These are phyloP conservation scores for Xylaria sp. DNA, from an alignment of 2,329 filamentous ascomycete genomes.

Conservation along the genomic window DNA sequence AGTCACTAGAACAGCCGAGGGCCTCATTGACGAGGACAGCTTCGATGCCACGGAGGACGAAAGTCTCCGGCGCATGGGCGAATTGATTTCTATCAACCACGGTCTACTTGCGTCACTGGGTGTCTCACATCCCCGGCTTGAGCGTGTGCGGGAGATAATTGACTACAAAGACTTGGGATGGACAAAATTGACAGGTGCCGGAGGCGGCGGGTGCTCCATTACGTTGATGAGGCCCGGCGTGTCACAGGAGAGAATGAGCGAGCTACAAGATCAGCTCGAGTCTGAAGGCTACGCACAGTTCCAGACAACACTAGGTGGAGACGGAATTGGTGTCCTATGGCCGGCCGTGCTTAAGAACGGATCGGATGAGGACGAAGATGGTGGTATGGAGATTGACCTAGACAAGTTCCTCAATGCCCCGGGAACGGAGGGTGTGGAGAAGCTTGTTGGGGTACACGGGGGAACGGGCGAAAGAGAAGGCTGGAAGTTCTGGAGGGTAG, in stretches of 20 bases:
- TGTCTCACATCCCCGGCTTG: slow-evolving; percentile 92
- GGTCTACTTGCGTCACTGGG: slow-evolving; percentile 90
- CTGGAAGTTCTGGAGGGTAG: slow-evolving; percentile 87
- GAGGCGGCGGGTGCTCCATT: slow-evolving; percentile 95
- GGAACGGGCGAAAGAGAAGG: slow-evolving; percentile 75
- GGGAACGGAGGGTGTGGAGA: slow-evolving; percentile 86
- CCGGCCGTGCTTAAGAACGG: slow-evolving; percentile 90
- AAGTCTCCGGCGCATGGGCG: slow-evolving; percentile 78
- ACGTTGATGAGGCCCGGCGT: slow-evolving; percentile 81
- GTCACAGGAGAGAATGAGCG: slow-evolving; percentile 63
- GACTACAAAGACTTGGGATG: slow-evolving; percentile 91
- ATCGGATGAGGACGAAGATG: slow-evolving; percentile 77
- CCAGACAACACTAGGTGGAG: slow-evolving; percentile 88
- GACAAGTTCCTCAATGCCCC: slow-evolving; percentile 84
- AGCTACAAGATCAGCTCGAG: slow-evolving; percentile 72
- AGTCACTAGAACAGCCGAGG: slow-evolving; percentile 66
- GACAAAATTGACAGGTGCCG: slow-evolving; percentile 97
- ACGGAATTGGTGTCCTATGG: slow-evolving; percentile 94
- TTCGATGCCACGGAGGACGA: slow-evolving; percentile 74
- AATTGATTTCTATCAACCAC: slow-evolving; percentile 93
- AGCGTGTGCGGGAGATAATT: slow-evolving; percentile 89
- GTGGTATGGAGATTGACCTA: slow-evolving; percentile 91
- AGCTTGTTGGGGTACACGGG: slow-evolving; percentile 81
- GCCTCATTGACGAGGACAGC: slow-evolving; percentile 65
- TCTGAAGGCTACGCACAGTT: slow-evolving; percentile 84